Evolutionary conservation across 2,329 filamentous ascomycete species (phyloP), one percentile per base, ranked within the genome.

Genomic region (Fusarium tuaranense): DNA sequence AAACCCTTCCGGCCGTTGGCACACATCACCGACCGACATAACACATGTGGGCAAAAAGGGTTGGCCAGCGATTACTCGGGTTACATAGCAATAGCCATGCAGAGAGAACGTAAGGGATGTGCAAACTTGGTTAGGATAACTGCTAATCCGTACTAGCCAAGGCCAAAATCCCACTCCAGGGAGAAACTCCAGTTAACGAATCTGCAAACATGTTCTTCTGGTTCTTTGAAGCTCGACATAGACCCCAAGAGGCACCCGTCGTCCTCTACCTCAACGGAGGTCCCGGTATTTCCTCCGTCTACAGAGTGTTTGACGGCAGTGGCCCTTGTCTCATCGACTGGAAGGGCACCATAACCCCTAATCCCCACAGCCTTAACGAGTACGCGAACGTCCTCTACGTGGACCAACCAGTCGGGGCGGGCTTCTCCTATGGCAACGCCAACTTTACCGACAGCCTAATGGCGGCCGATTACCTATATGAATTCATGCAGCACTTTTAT

Each of bases 311-410:
- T 30, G 44, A 68, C 12, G 58, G 34, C 16, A 59, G 58, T 6
- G 68, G 68, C 1, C 70, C 68, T 22, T 71, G 68, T n/a, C n/a
- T 22, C 7, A 39, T 67, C 16, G 10, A 48, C 18, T 25, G 7
- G 7, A 22, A 34, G 1, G 27, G 39, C 14, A 44, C 44, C 8
- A 55, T 59, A 7, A 10, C 14, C 16, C 20, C 46, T 25, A 72
- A 68, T 30, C 27, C 30, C 6, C 66, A 36, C 16, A 58, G 57
- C 14, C 46, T 72, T 38, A 65, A 68, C 53, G 60, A 44, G 5
- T 61, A 63, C 57, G 65, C 70, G 3, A 22, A 66, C 32, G 7
- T 71, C 22, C 48, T 72, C 12, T 71, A 71, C 41, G 41, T 72
- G 16, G 70, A 68, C 30, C 30, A 58, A 1, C 68, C 65, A 4